A percentile compares a stretch with the other conserved stretches of the same genome.
phyloP scores from a whole-genome alignment of 164 flowering plant genomes.

The Magnolia officinalis region DNA sequence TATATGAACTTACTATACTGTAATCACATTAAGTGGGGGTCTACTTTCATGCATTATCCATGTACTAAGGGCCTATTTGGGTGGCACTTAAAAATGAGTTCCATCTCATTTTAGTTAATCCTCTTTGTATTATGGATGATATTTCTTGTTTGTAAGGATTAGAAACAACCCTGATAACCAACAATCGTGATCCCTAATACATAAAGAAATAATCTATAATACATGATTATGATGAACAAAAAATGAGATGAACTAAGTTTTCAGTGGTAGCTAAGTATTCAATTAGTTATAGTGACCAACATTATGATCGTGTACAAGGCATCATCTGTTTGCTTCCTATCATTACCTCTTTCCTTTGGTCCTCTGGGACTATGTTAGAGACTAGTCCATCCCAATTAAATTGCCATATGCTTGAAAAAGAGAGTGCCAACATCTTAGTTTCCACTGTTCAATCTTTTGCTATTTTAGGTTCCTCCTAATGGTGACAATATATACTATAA shows the following conservation, averaged over 20 bases:
- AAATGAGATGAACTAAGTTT: too few relatives aligned
- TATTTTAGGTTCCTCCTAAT: background rate
- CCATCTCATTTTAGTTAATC: too few relatives aligned
- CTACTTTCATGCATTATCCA: background rate
- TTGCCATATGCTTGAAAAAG: background rate
- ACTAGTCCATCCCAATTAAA: background rate
- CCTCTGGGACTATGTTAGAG: background rate
- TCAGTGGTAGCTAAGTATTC: too few relatives aligned
- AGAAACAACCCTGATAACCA: too few relatives aligned
- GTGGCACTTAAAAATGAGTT: too few relatives aligned
- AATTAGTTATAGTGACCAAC: too few relatives aligned
- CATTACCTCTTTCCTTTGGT: background rate
- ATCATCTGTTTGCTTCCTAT: background rate
- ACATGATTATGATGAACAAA: too few relatives aligned
- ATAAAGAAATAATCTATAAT: too few relatives aligned
- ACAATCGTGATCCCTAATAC: too few relatives aligned
- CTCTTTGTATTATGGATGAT: too few relatives aligned
- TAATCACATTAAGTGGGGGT: background rate
- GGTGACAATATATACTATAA: too few relatives aligned
- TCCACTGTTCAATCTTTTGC: background rate
- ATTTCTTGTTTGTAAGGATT: too few relatives aligned
- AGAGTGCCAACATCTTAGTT: background rate
- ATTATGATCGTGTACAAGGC: background rate
- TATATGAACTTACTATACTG: background rate
- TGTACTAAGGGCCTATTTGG: background rate